These are phyloP conservation scores for Geotrichum histeridarum DNA, from an alignment of 1,139 yeast species.

Conservation along the genomic window DNA sequence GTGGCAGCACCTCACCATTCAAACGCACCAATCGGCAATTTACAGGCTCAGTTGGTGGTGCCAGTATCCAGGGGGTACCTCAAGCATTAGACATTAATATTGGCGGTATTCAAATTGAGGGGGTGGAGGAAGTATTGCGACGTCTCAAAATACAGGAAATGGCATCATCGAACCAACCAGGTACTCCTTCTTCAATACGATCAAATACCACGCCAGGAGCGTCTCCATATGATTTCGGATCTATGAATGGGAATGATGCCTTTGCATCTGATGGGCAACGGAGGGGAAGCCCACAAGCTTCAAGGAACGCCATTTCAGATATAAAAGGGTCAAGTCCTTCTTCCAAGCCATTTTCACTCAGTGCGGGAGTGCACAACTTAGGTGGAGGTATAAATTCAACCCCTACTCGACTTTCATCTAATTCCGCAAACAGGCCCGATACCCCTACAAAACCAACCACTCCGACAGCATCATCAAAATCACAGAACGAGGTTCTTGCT, in stretches of 20 bases:
- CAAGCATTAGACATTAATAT: constrained; percentile 23
- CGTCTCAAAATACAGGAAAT: constrained; percentile 28
- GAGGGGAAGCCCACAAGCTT: background rate
- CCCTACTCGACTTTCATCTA: constrained; percentile 11
- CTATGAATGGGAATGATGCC: background rate
- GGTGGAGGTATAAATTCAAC: background rate
- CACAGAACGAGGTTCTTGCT: constrained; percentile 30
- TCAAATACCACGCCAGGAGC: constrained; percentile 1
- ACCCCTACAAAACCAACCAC: constrained; percentile 22
- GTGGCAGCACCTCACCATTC: constrained; percentile 10
- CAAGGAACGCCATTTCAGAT: background rate
- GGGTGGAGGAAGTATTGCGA: constrained; percentile 30
- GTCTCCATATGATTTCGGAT: background rate
- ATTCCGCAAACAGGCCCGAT: constrained; percentile 17
- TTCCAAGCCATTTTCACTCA: background rate
- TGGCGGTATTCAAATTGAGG: constrained; percentile 34
- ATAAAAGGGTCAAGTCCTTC: background rate
- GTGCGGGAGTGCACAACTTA: background rate
- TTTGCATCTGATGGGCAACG: background rate
- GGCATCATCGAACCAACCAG: background rate
- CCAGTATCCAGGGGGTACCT: constrained; percentile 9
- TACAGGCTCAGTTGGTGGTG: background rate
- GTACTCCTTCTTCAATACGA: background rate
- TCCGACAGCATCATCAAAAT: constrained; percentile 11
- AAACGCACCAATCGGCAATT: constrained; percentile 10